These are phyloP conservation scores for Aspergillus saccharolyticus DNA, from an alignment of 495 filamentous ascomycete species.

Conservation along the genomic window DNA sequence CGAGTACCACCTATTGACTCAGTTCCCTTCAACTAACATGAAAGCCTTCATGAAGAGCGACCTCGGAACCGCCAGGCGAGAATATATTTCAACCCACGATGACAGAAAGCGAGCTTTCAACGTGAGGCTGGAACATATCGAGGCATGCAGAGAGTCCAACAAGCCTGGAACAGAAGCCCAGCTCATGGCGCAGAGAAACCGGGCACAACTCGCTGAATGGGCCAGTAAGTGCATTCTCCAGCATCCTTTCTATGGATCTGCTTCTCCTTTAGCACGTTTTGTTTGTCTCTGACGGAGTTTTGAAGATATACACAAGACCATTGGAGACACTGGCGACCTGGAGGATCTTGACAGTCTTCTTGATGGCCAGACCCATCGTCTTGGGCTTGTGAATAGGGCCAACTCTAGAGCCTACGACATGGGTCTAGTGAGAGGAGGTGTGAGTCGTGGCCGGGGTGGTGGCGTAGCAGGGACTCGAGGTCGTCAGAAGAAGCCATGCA, in stretches of 20 bases:
- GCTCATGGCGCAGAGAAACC: constrained; percentile 16
- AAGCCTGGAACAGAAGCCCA: constrained; percentile 20
- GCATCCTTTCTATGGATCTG: too few relatives aligned
- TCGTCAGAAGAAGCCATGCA: not conserved
- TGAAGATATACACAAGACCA: constrained; percentile 25
- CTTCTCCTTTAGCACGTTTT: not conserved
- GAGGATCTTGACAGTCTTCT: constrained; percentile 29
- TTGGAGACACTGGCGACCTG: constrained; percentile 23
- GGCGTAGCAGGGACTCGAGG: constrained; percentile 17
- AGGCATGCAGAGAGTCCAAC: constrained; percentile 23
- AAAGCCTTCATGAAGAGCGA: constrained; percentile 22
- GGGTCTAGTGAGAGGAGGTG: not conserved
- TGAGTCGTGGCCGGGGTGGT: constrained; percentile 18
- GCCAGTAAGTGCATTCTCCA: constrained; percentile 21
- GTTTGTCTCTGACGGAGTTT: constrained; percentile 1
- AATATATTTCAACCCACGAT: constrained; percentile 30
- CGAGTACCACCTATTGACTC: not conserved
- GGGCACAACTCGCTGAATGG: constrained; percentile 24
- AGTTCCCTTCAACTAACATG: not conserved
- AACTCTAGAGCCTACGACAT: constrained; percentile 7
- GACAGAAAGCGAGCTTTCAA: not conserved
- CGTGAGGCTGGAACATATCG: constrained; percentile 16
- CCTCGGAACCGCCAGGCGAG: constrained; percentile 31
- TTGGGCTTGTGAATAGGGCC: constrained; percentile 16
- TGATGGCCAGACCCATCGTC: constrained; percentile 35